Conservation (phyloP, 2,329 filamentous ascomycete species). For the Cercospora brassicicola region DNA sequence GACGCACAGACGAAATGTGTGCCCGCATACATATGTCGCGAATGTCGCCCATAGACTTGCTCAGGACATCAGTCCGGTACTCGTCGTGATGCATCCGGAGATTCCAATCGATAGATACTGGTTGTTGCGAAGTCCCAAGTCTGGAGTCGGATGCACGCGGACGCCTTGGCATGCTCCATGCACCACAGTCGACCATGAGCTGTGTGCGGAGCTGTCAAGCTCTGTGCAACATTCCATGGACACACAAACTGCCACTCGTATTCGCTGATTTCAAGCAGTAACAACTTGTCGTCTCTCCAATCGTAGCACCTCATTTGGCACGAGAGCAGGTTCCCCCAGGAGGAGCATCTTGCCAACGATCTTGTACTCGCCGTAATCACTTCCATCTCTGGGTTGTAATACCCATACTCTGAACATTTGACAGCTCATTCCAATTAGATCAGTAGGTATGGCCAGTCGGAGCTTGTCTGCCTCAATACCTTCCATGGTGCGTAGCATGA, state of each 20-base stretch:
- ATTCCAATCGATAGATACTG: neutral
- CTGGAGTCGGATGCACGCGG: neutral
- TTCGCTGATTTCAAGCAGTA: neutral
- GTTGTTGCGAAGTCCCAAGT: neutral
- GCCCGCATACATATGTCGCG: neutral
- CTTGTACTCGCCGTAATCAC: neutral
- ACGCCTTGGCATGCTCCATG: neutral
- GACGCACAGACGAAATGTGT: constrained; percentile 7
- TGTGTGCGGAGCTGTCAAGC: neutral
- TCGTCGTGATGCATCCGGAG: neutral
- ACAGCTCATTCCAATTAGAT: neutral
- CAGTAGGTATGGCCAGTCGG: neutral
- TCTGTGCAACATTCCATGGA: neutral
- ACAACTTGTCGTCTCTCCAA: neutral
- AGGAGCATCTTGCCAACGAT: constrained; percentile 10
- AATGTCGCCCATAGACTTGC: neutral
- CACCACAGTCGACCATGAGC: neutral
- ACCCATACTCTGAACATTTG: neutral
- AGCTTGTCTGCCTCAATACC: neutral
- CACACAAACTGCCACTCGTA: neutral
- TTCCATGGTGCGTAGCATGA: neutral
- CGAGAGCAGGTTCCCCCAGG: neutral
- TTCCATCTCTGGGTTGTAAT: neutral
- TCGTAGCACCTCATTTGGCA: neutral
- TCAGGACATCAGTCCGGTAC: neutral